Evolutionary conservation across 805 yeast species (phyloP).

Genomic region (Kodamaea kakaduensis): DNA sequence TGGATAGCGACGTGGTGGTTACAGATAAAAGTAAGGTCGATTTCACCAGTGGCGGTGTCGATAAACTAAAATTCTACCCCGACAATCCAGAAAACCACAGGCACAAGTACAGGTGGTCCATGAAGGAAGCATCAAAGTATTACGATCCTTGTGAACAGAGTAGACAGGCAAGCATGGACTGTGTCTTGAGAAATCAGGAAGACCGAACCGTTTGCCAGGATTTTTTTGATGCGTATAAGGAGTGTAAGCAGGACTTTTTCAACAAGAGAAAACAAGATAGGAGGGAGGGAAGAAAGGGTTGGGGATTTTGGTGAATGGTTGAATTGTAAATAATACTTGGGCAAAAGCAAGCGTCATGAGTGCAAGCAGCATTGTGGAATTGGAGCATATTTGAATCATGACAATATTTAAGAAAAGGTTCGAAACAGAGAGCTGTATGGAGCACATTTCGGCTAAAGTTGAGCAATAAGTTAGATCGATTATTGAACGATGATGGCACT

Average conservation of each 20-base stretch:
- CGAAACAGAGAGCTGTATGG: too few relatives aligned
- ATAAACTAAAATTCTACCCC: conserved; percentile 69
- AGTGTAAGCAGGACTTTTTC: conserved; percentile 64
- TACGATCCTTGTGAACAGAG: conserved; percentile 94
- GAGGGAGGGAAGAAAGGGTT: conserved; percentile 37
- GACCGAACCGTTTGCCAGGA: conserved; percentile 61
- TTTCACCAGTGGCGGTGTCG: conserved; percentile 49
- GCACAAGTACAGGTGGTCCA: conserved; percentile 64
- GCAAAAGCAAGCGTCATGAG: not conserved
- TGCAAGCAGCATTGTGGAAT: too few relatives aligned
- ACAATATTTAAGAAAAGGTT: too few relatives aligned
- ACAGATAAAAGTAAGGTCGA: conserved; percentile 43
- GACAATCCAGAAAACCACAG: conserved; percentile 76
- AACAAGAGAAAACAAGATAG: conserved; percentile 35
- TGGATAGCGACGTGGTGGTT: conserved; percentile 23
- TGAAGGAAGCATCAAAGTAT: conserved; percentile 77
- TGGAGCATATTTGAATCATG: too few relatives aligned
- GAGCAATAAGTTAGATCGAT: too few relatives aligned
- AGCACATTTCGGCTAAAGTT: too few relatives aligned
- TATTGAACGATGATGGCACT: too few relatives aligned
- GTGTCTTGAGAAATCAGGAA: conserved; percentile 76
- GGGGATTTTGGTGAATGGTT: conserved; percentile 36
- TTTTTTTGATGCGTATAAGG: conserved; percentile 89
- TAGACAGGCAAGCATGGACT: conserved; percentile 78
- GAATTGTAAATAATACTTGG: not conserved